These are phyloP conservation scores for Ligustrum vulgare DNA, from an alignment of 257 asterid genomes.

Conservation along the genomic window DNA sequence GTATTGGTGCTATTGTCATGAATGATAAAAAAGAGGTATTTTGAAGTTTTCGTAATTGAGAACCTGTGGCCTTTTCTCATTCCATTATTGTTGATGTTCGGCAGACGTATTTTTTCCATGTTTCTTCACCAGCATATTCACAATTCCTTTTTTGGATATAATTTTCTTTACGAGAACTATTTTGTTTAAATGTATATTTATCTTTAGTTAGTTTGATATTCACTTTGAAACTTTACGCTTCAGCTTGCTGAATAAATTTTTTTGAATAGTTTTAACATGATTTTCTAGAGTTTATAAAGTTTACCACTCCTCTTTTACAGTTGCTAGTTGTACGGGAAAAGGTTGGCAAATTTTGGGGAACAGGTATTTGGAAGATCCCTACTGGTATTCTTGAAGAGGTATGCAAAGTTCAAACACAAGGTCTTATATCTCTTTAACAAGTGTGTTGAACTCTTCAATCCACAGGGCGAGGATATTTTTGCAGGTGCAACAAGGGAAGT, in stretches of 20 bases:
- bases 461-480: conserved; percentile 72
- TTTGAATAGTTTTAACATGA: neutral
- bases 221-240: neutral
- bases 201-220: neutral
- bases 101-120: neutral
- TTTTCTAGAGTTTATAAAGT: conserved; percentile 6
- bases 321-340: conserved; percentile 80
- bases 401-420: conserved; percentile 7
- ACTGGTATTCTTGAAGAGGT: conserved; percentile 82
- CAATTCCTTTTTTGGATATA: neutral
- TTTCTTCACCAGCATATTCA: neutral
- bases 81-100: neutral
- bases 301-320: conserved; percentile 33
- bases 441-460: conserved; percentile 18
- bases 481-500: conserved; percentile 73
- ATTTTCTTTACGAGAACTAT: neutral
- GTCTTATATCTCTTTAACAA: conserved; percentile 4
- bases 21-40: conserved; percentile 73
- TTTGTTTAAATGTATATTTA: neutral
- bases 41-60: neutral
- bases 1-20: conserved; percentile 69
- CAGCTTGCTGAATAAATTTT: neutral
- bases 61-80: neutral
- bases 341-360: conserved; percentile 49
- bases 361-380: conserved; percentile 79